Conservation (phyloP, 768 basidiomycete genomes). For the Rhodocollybia butyracea region DNA sequence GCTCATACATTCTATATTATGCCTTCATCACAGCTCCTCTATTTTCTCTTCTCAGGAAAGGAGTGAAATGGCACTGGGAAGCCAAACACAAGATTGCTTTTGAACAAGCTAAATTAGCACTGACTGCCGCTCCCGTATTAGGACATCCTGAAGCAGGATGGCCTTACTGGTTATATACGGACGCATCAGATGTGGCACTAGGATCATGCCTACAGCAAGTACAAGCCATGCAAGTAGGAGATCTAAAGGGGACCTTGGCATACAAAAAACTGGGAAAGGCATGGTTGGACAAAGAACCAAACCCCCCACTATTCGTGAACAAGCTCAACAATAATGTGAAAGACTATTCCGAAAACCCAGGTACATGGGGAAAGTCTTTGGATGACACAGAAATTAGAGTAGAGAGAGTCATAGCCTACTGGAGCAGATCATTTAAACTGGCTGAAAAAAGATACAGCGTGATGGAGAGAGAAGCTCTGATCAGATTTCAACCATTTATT, state of each 20-base stretch:
- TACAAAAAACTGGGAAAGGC: slow-evolving; percentile 9
- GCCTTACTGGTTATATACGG: slow-evolving; percentile 23
- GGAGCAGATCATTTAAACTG: slow-evolving; percentile 17
- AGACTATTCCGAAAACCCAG: neutral
- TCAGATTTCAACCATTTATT: slow-evolving; percentile 22
- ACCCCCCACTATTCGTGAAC: slow-evolving; percentile 14
- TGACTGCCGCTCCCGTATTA: slow-evolving; percentile 21
- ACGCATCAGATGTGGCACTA: slow-evolving; percentile 19
- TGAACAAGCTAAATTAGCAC: neutral
- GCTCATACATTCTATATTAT: too few relatives aligned
- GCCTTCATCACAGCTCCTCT: too few relatives aligned
- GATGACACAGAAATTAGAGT: slow-evolving; percentile 19
- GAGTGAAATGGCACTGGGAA: too few relatives aligned
- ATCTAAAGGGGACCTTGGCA: slow-evolving; percentile 6
- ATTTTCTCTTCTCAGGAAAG: too few relatives aligned
- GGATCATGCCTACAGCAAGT: slow-evolving; percentile 17
- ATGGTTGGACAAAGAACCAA: slow-evolving; percentile 3
- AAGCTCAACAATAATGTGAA: neutral
- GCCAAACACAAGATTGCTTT: slow-evolving; percentile 17
- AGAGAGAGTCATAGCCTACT: slow-evolving; percentile 23
- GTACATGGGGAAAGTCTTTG: neutral
- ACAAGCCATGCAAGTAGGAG: slow-evolving; percentile 6
- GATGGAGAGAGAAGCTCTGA: slow-evolving; percentile 25
- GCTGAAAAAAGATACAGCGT: slow-evolving; percentile 22
- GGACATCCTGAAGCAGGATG: slow-evolving; percentile 13